Evolutionary conservation across 2,329 filamentous ascomycete genomes (phyloP).

Genomic region (Nigrograna mackinnonii): DNA sequence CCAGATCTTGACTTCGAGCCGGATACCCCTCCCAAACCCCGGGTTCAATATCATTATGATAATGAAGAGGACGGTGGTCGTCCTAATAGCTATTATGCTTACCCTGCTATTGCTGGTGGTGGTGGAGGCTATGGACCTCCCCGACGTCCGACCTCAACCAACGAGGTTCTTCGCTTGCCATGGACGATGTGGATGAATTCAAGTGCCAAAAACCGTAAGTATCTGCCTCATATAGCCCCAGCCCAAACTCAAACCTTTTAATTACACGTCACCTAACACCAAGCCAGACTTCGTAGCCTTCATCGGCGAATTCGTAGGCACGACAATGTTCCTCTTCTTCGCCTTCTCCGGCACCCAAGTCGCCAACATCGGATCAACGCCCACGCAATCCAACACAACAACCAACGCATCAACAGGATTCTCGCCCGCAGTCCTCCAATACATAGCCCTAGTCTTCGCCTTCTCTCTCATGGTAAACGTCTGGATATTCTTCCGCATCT

Average conservation of each 20-base stretch:
- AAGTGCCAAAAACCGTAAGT: constrained; percentile 39
- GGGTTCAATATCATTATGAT: constrained; percentile 24
- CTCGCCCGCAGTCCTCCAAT: constrained; percentile 46
- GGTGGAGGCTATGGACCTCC: constrained; percentile 23
- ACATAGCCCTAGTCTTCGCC: constrained; percentile 39
- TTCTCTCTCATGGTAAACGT: constrained; percentile 44
- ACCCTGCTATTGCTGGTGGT: constrained; percentile 6
- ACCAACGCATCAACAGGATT: constrained; percentile 50
- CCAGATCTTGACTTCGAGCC: constrained; percentile 16
- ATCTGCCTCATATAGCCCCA: neutral
- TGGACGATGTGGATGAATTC: constrained; percentile 42
- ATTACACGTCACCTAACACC: neutral
- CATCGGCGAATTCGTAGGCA: constrained; percentile 51
- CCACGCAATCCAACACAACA: constrained; percentile 43
- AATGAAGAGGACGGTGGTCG: constrained; percentile 20
- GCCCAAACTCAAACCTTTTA: neutral
- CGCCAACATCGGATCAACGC: constrained; percentile 52
- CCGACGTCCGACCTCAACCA: constrained; percentile 25
- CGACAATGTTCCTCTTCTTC: constrained; percentile 51
- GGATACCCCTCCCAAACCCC: constrained; percentile 21
- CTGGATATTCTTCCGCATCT: constrained; percentile 44
- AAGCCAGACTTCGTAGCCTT: constrained; percentile 47
- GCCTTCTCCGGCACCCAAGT: constrained; percentile 49
- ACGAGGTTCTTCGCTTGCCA: constrained; percentile 40
- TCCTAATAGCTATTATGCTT: neutral